Conservation (phyloP, 192 early-diverging fungal genomes). For the Coemansia sp. region DNA sequence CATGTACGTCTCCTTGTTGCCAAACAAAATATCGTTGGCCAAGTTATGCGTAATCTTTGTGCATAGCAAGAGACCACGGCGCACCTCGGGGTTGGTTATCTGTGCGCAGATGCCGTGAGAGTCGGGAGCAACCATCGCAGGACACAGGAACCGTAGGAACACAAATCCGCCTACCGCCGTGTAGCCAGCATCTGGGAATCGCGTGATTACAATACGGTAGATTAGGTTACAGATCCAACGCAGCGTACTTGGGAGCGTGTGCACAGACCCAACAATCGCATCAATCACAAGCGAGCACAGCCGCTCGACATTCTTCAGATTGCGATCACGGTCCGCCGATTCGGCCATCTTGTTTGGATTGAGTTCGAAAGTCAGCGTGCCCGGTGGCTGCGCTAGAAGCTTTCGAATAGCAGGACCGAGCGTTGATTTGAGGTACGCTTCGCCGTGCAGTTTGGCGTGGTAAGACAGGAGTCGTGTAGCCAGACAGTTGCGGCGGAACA, state of each 20-base stretch:
- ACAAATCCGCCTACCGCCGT: conserved; percentile 93
- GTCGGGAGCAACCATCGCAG: conserved; percentile 93
- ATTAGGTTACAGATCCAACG: conserved; percentile 84
- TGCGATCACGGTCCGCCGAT: conserved; percentile 68
- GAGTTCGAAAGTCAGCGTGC: conserved; percentile 85
- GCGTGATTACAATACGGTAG: conserved; percentile 69
- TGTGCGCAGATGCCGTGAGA: conserved; percentile 70
- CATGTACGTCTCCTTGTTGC: conserved; percentile 95
- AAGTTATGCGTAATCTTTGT: conserved; percentile 97
- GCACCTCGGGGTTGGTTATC: conserved; percentile 68
- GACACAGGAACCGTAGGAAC: conserved; percentile 95
- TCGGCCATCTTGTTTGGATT: conserved; percentile 76
- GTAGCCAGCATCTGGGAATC: conserved; percentile 82
- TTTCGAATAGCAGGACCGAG: conserved; percentile 78
- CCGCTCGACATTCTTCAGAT: conserved; percentile 76
- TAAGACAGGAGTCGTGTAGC: conserved; percentile 84
- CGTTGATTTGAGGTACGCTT: conserved; percentile 78
- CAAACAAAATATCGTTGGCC: conserved; percentile 94
- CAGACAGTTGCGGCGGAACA: conserved; percentile 93
- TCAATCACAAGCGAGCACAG: conserved; percentile 81
- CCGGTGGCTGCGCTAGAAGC: conserved; percentile 62
- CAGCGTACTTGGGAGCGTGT: conserved; percentile 69
- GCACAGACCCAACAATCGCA: conserved; percentile 73
- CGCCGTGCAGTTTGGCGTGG: conserved; percentile 80
- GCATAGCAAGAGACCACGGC: conserved; percentile 84